A percentile compares a stretch with the other conserved stretches of the same genome.
Conservation (phyloP, 257 asterid genomes). For the Voacanga thouarsii region DNA sequence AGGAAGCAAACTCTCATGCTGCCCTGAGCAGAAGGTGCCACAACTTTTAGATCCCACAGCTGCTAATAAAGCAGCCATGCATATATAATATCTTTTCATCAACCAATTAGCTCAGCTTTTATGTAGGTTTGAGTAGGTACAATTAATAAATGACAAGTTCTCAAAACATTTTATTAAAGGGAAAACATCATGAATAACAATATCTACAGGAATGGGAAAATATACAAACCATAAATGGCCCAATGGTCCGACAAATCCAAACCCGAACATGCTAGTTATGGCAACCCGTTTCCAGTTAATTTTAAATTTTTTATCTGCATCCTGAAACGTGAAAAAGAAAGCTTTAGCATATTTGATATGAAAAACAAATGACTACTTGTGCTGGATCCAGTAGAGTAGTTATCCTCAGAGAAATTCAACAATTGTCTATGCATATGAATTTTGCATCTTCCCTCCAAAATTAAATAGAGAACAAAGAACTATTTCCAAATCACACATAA, state of each 20-base stretch:
- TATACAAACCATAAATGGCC: constrained; percentile 86
- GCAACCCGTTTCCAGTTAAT: constrained; percentile 89
- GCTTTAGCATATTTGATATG: neutral
- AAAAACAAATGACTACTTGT: neutral
- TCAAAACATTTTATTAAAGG: neutral
- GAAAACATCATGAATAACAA: neutral
- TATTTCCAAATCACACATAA: neutral
- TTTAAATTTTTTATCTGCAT: constrained; percentile 51
- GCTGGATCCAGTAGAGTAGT: neutral
- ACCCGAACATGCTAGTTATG: constrained; percentile 74
- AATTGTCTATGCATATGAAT: neutral
- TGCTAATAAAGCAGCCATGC: neutral
- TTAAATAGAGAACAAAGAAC: neutral
- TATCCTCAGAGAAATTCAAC: neutral
- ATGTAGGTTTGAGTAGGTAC: neutral
- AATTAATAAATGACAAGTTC: neutral
- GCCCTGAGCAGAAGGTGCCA: neutral
- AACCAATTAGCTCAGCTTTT: neutral
- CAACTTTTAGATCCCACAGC: neutral
- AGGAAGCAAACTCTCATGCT: neutral
- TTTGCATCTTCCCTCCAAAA: neutral
- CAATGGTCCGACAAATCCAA: constrained; percentile 89
- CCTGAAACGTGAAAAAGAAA: constrained; percentile 32
- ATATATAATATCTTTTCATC: neutral
- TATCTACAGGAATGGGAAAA: constrained; percentile 3